Conservation (phyloP, 2,329 filamentous ascomycete species). For the Nemania sp. region DNA sequence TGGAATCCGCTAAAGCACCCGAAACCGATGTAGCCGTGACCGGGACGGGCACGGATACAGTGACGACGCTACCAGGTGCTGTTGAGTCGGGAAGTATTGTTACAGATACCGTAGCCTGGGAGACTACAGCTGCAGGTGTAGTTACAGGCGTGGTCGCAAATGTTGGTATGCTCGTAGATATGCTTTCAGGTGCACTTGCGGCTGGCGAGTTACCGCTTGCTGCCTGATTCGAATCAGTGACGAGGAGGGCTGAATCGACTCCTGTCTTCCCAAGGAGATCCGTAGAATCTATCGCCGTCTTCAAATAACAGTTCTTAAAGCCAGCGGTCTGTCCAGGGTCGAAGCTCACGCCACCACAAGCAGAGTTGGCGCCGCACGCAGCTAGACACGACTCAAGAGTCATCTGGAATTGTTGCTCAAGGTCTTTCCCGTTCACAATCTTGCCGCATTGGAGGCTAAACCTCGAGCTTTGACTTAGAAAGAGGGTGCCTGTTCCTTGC, state of each 20-base stretch:
- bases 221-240: slow-evolving; percentile 6
- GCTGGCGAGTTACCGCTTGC: not conserved
- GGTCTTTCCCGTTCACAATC: slow-evolving; percentile 32
- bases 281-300: slow-evolving; percentile 28
- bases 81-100: slow-evolving; percentile 11
- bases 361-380: slow-evolving; percentile 31
- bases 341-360: slow-evolving; percentile 50
- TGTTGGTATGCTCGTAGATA: not conserved
- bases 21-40: slow-evolving; percentile 6
- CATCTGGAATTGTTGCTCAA: slow-evolving; percentile 41
- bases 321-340: slow-evolving; percentile 44
- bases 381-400: slow-evolving; percentile 36
- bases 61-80: slow-evolving; percentile 13
- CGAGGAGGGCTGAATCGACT: slow-evolving; percentile 48
- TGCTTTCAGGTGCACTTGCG: not conserved
- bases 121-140: not conserved
- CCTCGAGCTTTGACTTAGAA: slow-evolving; percentile 20
- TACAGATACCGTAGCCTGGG: slow-evolving; percentile 13
- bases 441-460: slow-evolving; percentile 36
- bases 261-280: slow-evolving; percentile 38
- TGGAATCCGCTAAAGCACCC: slow-evolving; percentile 16
- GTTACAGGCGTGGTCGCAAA: not conserved
- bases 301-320: slow-evolving; percentile 47
- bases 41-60: slow-evolving; percentile 30
- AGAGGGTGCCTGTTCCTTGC: slow-evolving; percentile 32